Evolutionary conservation across 2,329 filamentous ascomycete genomes (phyloP).

Genomic region (Gliomastix tumulicola): DNA sequence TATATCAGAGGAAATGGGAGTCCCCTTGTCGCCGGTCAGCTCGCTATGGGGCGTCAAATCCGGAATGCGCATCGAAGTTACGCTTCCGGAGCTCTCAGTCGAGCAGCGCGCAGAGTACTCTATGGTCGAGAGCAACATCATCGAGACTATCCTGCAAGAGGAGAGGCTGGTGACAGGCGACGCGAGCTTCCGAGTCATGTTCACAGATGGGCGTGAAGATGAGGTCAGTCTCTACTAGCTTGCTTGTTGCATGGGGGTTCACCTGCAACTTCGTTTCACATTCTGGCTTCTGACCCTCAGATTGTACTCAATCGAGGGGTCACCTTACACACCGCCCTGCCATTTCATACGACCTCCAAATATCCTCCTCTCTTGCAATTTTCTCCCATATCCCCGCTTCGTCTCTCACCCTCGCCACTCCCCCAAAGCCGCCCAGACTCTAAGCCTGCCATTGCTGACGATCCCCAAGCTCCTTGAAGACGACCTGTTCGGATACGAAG

Average conservation of each 20-base stretch:
- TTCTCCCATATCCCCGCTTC: no score
- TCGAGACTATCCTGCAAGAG: conserved; percentile 27
- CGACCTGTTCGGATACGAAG: conserved; percentile 19
- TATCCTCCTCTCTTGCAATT: background rate
- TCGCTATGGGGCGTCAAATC: no score
- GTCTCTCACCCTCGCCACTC: no score
- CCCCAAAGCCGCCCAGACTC: no score
- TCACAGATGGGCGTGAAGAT: conserved; percentile 36
- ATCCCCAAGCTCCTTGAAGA: conserved; percentile 19
- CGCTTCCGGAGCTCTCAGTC: conserved; percentile 16
- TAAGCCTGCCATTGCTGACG: no score
- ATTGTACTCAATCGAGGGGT: no score
- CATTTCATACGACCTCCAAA: background rate
- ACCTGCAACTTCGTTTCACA: no score
- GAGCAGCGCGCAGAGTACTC: conserved; percentile 20
- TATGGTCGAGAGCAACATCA: conserved; percentile 22
- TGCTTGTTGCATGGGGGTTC: no score
- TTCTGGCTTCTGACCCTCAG: no score
- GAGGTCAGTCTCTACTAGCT: conserved; percentile 28
- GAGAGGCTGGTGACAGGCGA: conserved; percentile 14
- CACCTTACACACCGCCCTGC: background rate
- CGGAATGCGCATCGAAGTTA: conserved; percentile 18
- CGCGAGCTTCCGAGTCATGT: conserved; percentile 29
- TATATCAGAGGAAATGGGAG: no score
- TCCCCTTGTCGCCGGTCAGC: no score